A percentile compares a stretch with the other conserved stretches of the same genome.
Evolutionary conservation across 345 rosid species (phyloP).

Genomic region (Populus ilicifolia): DNA sequence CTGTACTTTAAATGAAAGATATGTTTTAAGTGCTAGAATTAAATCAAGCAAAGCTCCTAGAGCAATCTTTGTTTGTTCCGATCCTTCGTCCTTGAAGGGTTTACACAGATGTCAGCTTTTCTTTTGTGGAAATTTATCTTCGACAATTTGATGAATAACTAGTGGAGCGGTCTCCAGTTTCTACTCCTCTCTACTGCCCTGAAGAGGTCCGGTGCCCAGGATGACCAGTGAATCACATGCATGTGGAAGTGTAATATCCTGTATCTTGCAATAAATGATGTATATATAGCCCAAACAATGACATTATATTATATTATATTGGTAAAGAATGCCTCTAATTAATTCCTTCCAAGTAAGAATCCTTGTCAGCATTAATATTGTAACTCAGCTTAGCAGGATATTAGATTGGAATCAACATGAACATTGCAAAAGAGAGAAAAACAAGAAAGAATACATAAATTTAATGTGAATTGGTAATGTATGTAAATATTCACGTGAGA

Average conservation of each 20-base stretch:
- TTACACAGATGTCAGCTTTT: neutral
- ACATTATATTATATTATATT: no score
- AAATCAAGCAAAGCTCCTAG: neutral
- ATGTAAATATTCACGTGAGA: no score
- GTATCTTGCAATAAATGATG: no score
- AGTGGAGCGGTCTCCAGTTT: neutral
- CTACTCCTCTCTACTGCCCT: neutral
- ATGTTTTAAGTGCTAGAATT: neutral
- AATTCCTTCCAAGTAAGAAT: constrained; percentile 2
- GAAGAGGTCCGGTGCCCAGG: neutral
- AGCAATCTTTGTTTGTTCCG: neutral
- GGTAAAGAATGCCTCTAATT: neutral
- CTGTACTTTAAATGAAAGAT: neutral
- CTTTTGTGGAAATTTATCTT: neutral
- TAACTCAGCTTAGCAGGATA: constrained; percentile 6
- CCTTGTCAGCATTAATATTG: constrained; percentile 9
- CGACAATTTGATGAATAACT: neutral
- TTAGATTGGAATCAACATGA: neutral
- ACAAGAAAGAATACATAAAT: no score
- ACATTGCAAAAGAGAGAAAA: no score
- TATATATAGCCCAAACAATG: no score
- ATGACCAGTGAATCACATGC: neutral
- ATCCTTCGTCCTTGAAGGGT: neutral
- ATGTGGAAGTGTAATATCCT: neutral
- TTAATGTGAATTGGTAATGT: no score